Evolutionary conservation across 352 stramenopile species (phyloP), one percentile per base, ranked within the genome.

Genomic region (Phytopythium boreale): DNA sequence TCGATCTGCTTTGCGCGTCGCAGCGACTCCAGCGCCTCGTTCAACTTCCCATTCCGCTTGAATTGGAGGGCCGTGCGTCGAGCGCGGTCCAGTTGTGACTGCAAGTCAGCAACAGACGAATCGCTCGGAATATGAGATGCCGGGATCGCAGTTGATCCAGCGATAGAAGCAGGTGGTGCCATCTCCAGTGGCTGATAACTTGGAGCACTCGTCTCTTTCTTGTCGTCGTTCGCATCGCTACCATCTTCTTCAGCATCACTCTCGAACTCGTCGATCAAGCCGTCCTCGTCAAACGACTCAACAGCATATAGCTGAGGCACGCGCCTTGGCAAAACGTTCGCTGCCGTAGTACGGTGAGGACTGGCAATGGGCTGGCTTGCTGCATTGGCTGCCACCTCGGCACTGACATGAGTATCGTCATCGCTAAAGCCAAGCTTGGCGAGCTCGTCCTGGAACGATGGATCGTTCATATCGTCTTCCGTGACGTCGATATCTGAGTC

Each of bases 1-100:
- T 94, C 77, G 44, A 93, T 83, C 51, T 89, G 77, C 66, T 94
- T 94, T 12, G 79, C 62, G n/a, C 79, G 79, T 17, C 79, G 75
- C 79, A 94, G 82, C 24, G 74, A 76, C 10, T 81, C 78, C n/a
- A 92, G 57, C 1, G 86, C 86, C 26, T 68, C 80, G 36, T 82
- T 59, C n/a, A 87, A 67, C 41, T 87, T 68, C 15, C 81, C 79
- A 24, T 84, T 72, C 24, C 78, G 71, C 59, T 94, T 94, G 39
- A 89, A 51, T 24, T 55, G 52, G 12, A 93, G 62, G 12, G 84
- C 84, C 2, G 59, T 59, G 26, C 75, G 63, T 57, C 82, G 88
- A 22, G 70, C 50, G 14, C 75, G 64, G 36, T 80, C 56, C 27
- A 94, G 59, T 59, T 90, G 79, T n/a, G 58, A 34, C 14, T 43